Conservation (phyloP, 2,329 filamentous ascomycete species). For the Xylariaceae sp. region DNA sequence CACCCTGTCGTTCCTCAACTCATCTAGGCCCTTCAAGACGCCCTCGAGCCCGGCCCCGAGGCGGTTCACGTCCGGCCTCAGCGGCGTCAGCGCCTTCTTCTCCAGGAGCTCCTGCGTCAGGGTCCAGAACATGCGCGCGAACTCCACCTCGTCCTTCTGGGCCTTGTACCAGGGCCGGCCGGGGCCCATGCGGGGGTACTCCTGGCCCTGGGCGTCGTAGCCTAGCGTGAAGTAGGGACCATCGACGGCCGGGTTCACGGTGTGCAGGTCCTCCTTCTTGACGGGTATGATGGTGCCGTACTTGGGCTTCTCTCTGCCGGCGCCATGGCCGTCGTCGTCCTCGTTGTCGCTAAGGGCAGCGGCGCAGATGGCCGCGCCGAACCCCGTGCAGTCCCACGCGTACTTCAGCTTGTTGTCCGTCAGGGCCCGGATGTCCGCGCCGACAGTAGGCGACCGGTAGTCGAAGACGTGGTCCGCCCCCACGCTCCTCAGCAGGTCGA, state of each 20-base stretch:
- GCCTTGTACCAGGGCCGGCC: constrained; percentile 21
- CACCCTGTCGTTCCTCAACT: constrained; percentile 31
- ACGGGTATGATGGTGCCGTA: constrained; percentile 11
- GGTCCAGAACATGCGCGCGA: constrained; percentile 33
- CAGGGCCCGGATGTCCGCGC: constrained; percentile 20
- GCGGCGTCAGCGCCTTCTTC: constrained; percentile 34
- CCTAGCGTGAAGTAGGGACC: constrained; percentile 30
- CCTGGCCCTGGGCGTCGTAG: constrained; percentile 38
- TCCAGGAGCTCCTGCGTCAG: constrained; percentile 30
- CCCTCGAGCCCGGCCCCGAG: constrained; percentile 30
- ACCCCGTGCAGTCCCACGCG: constrained; percentile 34
- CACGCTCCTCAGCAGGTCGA: constrained; percentile 30
- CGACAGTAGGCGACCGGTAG: constrained; percentile 24
- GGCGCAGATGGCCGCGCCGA: constrained; percentile 15
- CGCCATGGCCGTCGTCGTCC: too few relatives aligned
- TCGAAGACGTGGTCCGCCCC: constrained; percentile 31
- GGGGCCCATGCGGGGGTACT: constrained; percentile 31
- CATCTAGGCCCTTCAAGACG: constrained; percentile 32
- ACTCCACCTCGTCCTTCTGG: constrained; percentile 13
- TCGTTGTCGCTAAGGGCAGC: constrained; percentile 14
- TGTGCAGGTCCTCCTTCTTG: constrained; percentile 9
- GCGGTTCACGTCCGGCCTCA: constrained; percentile 29
- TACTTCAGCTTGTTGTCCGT: constrained; percentile 18
- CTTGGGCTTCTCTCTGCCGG: constrained; percentile 4
- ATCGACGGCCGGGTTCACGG: constrained; percentile 32